A percentile compares a stretch with the other conserved stretches of the same genome.
phyloP scores from a whole-genome alignment of 495 filamentous ascomycete species.

The Sporormia fimetaria region DNA sequence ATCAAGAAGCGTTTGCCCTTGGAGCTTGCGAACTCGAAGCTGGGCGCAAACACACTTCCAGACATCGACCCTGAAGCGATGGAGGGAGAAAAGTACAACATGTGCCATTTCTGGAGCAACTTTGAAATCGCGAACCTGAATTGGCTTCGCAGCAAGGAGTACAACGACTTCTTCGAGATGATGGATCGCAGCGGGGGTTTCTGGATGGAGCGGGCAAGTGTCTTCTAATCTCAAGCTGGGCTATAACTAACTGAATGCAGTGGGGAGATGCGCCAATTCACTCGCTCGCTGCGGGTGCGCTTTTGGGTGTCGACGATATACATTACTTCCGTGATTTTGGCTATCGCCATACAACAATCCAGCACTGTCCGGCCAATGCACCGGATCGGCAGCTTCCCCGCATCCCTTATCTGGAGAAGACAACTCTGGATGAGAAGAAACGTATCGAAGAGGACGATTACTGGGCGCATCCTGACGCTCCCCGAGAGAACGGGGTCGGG shows the following conservation, averaged over 20 bases:
- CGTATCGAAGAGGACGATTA: constrained; percentile 91
- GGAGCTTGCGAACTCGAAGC: constrained; percentile 68
- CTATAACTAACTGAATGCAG: constrained; percentile 39
- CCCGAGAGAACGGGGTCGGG: constrained; percentile 92
- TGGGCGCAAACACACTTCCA: constrained; percentile 55
- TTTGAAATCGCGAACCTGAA: constrained; percentile 94
- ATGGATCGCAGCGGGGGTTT: constrained; percentile 98
- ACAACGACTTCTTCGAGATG: constrained; percentile 98
- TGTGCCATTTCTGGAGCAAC: constrained; percentile 99
- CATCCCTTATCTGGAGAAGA: constrained; percentile 71
- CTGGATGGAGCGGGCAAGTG: constrained; percentile 91
- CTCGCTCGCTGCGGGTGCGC: constrained; percentile 85
- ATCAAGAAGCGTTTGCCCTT: constrained; percentile 67
- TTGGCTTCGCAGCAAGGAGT: constrained; percentile 93
- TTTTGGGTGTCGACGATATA: constrained; percentile 72
- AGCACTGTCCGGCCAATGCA: constrained; percentile 96
- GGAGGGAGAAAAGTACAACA: constrained; percentile 98
- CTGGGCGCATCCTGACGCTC: constrained; percentile 77
- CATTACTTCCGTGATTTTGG: constrained; percentile 99
- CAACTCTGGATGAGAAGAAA: constrained; percentile 73
- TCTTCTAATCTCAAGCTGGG: background rate
- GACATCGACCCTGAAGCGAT: constrained; percentile 87
- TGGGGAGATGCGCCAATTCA: constrained; percentile 99
- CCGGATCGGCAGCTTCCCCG: constrained; percentile 77
- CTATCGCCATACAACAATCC: constrained; percentile 96